A percentile compares a stretch with the other conserved stretches of the same genome.
These are phyloP conservation scores for Aspergillus sparsus DNA, from an alignment of 495 filamentous ascomycete species.

Conservation along the genomic window DNA sequence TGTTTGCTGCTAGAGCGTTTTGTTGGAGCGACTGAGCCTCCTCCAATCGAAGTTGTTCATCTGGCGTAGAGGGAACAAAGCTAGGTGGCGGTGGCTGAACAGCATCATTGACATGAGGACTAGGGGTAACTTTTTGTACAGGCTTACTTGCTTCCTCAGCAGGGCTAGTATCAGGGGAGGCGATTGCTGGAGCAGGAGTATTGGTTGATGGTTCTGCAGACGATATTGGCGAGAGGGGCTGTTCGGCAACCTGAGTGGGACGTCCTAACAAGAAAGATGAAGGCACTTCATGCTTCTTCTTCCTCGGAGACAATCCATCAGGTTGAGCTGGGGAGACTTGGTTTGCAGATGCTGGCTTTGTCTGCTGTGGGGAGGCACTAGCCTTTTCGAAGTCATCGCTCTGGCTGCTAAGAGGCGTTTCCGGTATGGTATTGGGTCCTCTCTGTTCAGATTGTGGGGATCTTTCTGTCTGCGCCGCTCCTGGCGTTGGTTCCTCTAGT, in stretches of 20 bases:
- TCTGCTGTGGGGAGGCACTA: conserved; percentile 21
- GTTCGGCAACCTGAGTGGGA: conserved; percentile 32
- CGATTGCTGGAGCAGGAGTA: conserved; percentile 40
- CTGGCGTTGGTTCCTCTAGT: conserved; percentile 13
- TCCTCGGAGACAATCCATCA: conserved; percentile 13
- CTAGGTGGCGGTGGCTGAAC: conserved; percentile 24
- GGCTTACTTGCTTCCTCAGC: conserved; percentile 38
- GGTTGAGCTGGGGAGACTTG: conserved; percentile 25
- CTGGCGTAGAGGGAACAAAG: conserved; percentile 46
- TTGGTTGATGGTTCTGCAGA: conserved; percentile 47
- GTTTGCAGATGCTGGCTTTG: conserved; percentile 21
- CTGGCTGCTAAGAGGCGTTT: conserved; percentile 30
- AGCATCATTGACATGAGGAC: conserved; percentile 29
- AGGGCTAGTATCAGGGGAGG: conserved; percentile 46
- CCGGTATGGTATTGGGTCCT: conserved; percentile 21
- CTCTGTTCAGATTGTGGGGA: conserved; percentile 24
- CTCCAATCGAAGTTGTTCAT: conserved; percentile 53
- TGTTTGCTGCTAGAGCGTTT: conserved; percentile 26
- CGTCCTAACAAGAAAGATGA: conserved; percentile 35
- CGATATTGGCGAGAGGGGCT: conserved; percentile 48
- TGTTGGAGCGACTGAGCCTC: conserved; percentile 47
- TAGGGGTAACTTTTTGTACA: conserved; percentile 26
- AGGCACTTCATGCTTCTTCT: conserved; percentile 35
- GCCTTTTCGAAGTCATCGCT: conserved; percentile 24
- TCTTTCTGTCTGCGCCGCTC: conserved; percentile 15